Evolutionary conservation across 2,329 filamentous ascomycete species (phyloP).

Genomic region (Epichloe sibirici): DNA sequence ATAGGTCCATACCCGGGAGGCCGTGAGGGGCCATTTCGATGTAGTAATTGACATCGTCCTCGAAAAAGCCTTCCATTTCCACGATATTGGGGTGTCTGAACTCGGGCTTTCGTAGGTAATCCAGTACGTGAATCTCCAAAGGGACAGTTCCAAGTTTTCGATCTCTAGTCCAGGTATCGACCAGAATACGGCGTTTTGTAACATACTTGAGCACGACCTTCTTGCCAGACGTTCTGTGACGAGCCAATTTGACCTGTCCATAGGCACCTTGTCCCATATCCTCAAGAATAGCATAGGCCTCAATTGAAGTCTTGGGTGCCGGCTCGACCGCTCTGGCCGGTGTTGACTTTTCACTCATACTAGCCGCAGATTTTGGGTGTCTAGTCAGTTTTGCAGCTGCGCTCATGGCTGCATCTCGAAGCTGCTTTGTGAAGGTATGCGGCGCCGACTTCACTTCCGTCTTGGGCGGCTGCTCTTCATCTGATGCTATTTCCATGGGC

Average conservation of each 20-base stretch:
- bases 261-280: slow-evolving; percentile 99
- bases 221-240: slow-evolving; percentile 66
- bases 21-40: slow-evolving; percentile 97
- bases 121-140: slow-evolving; percentile 90
- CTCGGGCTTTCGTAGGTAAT: slow-evolving; percentile 72
- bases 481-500: slow-evolving; percentile 43
- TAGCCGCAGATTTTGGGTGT: slow-evolving; percentile 19
- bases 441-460: slow-evolving; percentile 29
- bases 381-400: slow-evolving; percentile 43
- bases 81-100: slow-evolving; percentile 57
- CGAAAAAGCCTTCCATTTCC: slow-evolving; percentile 62
- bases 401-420: slow-evolving; percentile 43
- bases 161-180: slow-evolving; percentile 97
- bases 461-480: slow-evolving; percentile 31
- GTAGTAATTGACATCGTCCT: slow-evolving; percentile 87
- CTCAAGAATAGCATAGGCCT: slow-evolving; percentile 84
- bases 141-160: slow-evolving; percentile 87
- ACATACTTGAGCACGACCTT: slow-evolving; percentile 97
- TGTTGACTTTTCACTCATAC: slow-evolving; percentile 20
- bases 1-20: slow-evolving; percentile 92
- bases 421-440: slow-evolving; percentile 39
- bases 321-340: slow-evolving; percentile 25
- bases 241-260: slow-evolving; percentile 89
- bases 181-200: slow-evolving; percentile 88
- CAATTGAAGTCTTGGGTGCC: slow-evolving; percentile 65